phyloP scores from a whole-genome alignment of 73 alveolate species.

The Paramecium sonneborni region DNA sequence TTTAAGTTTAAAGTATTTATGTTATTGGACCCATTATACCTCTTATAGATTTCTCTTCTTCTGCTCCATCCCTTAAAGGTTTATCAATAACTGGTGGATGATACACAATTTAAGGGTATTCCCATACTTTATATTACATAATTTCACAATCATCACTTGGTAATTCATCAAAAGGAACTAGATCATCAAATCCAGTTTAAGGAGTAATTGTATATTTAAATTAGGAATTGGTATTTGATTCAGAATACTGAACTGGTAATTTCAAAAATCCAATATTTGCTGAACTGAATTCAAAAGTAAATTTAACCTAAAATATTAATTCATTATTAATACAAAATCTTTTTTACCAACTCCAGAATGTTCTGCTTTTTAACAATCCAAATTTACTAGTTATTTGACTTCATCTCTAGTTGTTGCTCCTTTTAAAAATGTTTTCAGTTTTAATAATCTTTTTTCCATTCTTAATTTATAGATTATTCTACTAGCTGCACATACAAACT shows the following conservation, averaged over 20 bases:
- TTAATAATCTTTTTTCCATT: slow-evolving; percentile 58
- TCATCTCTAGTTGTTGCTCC: slow-evolving; percentile 60
- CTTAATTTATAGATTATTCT: slow-evolving; percentile 58
- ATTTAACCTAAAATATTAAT: slow-evolving; percentile 39
- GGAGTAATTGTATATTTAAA: slow-evolving; percentile 57
- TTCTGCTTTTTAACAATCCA: slow-evolving; percentile 65
- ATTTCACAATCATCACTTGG: slow-evolving; percentile 59
- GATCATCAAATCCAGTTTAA: slow-evolving; percentile 63
- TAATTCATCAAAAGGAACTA: slow-evolving; percentile 57
- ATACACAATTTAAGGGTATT: slow-evolving; percentile 47
- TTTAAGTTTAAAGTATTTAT: neutral
- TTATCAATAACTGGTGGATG: slow-evolving; percentile 60
- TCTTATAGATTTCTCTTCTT: slow-evolving; percentile 62
- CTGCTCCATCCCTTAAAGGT: slow-evolving; percentile 61
- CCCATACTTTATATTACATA: slow-evolving; percentile 64
- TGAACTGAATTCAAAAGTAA: slow-evolving; percentile 57
- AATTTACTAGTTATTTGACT: slow-evolving; percentile 44
- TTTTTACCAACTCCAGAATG: slow-evolving; percentile 64
- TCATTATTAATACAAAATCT: slow-evolving; percentile 9
- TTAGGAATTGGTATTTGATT: slow-evolving; percentile 28
- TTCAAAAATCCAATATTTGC: neutral
- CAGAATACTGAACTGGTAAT: slow-evolving; percentile 55
- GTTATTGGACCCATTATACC: slow-evolving; percentile 52
- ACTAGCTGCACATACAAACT: slow-evolving; percentile 59
- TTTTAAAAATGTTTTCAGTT: slow-evolving; percentile 8